Evolutionary conservation across 805 yeast genomes (phyloP), one percentile per base, ranked within the genome.

Genomic region (Schizosaccharomyces cryophilus): DNA sequence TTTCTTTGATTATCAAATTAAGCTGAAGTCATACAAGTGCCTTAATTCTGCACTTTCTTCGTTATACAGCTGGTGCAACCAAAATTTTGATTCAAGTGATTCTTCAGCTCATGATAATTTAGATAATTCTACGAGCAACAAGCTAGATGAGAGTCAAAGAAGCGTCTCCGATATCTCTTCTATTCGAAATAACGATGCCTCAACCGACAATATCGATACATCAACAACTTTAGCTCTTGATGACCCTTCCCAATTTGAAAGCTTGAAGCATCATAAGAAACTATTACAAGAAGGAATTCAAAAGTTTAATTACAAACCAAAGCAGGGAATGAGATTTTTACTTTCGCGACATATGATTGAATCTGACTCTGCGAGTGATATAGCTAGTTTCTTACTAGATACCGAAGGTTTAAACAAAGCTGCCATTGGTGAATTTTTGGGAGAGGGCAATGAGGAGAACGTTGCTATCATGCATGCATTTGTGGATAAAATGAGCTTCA

Each of bases 401-500:
- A 78, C 80, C 1, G 87, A 82, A 54, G 85, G 90, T 0, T 74
- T 93, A 61, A 95, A 88, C 69, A 84, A 89, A 69, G 77, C 89
- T 0, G 80, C 80, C 6, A 77, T 94, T 62, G 99, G 99, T 61
- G 97, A 90, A 67, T 93, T 77, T 68, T 74, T 93, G 62, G 98
- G 98, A 61, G 96, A 87, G 67, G 95, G 90, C 42, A 83, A 83
- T 64, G 85, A 83, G 15, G 77, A 77, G 59, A 84, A 87, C 69
- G 79, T 87, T 64, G 82, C 83, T 4, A 80, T 84, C 45, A 88
- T 90, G 96, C 96, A 89, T 71, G 84, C 88, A 5, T 93, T 93
- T 73, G 95, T 90, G 31, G 95, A 89, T 68, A 73, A 78, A 64
- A 83, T 93, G 83, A 86, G 88, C 62, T 90, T 93, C 70, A 73